Conservation (phyloP, 139 green algal genomes). For the Parachlorella kessleri region DNA sequence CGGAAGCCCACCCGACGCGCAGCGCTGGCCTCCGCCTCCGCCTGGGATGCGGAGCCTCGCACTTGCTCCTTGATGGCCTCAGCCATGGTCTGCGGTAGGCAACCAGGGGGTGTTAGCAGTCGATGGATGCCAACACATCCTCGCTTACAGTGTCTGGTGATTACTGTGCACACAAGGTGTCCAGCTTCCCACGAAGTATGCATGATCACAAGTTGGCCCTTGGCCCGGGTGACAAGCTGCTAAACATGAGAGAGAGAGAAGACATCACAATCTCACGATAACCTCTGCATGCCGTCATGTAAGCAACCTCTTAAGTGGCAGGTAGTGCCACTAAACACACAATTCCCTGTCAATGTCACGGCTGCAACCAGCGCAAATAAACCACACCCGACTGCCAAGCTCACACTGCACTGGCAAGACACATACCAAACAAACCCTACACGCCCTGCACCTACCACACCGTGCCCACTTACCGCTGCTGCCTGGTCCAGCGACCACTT, state of each 20-base stretch:
- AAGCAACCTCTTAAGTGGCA: too few relatives aligned
- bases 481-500: slow-evolving; percentile 20
- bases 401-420: not conserved
- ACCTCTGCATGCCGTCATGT: too few relatives aligned
- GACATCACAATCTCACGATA: too few relatives aligned
- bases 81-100: slow-evolving; percentile 31
- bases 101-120: not conserved
- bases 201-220: not conserved
- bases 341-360: too few relatives aligned
- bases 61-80: slow-evolving; percentile 3
- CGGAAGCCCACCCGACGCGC: slow-evolving; percentile 27
- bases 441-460: not conserved
- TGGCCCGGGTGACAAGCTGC: not conserved
- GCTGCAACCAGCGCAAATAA: too few relatives aligned
- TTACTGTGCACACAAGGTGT: not conserved
- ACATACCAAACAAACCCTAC: not conserved
- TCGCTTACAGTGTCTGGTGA: not conserved
- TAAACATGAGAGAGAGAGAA: too few relatives aligned
- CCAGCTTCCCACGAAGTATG: not conserved
- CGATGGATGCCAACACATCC: not conserved
- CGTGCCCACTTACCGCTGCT: not conserved
- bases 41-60: not conserved
- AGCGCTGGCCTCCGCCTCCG: too few relatives aligned
- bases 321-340: too few relatives aligned
- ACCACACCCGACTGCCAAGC: not conserved